These are phyloP conservation scores for Allium cepa DNA, from an alignment of 106 monocot genomes.

Conservation along the genomic window DNA sequence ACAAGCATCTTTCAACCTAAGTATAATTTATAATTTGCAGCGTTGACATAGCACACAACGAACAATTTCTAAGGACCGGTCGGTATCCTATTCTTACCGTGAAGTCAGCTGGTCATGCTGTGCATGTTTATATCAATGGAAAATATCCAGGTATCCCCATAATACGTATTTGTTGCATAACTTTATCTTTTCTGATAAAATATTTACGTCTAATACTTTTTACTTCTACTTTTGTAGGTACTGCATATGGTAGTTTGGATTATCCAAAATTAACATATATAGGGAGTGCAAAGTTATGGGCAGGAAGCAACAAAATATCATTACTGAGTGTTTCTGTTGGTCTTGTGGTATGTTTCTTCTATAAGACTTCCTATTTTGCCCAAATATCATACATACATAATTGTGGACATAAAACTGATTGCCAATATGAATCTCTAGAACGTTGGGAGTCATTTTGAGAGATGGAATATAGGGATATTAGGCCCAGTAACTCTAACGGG, in stretches of 20 bases:
- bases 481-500: constrained; percentile 64
- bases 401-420: neutral
- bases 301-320: constrained; percentile 87
- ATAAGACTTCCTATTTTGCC: constrained; percentile 14
- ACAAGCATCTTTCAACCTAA: neutral
- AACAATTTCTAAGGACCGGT: constrained; percentile 50
- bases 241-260: constrained; percentile 67
- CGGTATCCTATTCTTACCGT: constrained; percentile 44
- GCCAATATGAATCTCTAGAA: constrained; percentile 25
- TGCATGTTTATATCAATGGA: constrained; percentile 70
- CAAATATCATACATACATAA: neutral
- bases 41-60: constrained; percentile 50
- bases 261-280: constrained; percentile 72
- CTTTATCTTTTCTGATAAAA: neutral
- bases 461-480: constrained; percentile 63
- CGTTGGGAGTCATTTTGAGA: constrained; percentile 58
- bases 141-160: constrained; percentile 30
- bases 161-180: neutral
- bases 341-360: constrained; percentile 35
- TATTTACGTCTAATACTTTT: neutral
- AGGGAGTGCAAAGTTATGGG: constrained; percentile 67
- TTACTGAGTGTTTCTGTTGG: constrained; percentile 83
- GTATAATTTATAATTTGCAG: constrained; percentile 12
- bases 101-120: constrained; percentile 62
- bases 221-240: constrained; percentile 29